phyloP scores from a whole-genome alignment of 1,139 yeast species.

The Pichia sp. region DNA sequence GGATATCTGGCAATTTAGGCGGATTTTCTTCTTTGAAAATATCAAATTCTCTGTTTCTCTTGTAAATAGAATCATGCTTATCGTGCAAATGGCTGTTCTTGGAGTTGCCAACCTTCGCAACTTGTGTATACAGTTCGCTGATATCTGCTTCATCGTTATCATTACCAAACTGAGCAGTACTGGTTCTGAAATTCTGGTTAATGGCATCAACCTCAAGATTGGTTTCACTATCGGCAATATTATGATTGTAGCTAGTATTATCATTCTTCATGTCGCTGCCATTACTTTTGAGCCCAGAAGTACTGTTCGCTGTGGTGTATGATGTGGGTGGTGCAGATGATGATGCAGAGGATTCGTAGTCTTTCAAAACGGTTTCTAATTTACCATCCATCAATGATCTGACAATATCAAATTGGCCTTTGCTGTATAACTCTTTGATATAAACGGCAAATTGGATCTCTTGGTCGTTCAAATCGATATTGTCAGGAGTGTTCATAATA shows the following conservation, averaged over 20 bases:
- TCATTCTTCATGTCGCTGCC: not conserved
- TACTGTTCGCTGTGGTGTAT: no score
- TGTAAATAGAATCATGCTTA: conserved; percentile 5
- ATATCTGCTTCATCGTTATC: not conserved
- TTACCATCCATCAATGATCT: conserved; percentile 25
- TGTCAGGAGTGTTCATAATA: conserved; percentile 4
- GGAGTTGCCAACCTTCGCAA: no score
- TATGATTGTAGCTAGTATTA: not conserved
- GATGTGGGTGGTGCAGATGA: no score
- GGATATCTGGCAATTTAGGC: conserved; percentile 70
- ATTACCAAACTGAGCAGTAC: not conserved
- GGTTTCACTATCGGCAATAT: not conserved
- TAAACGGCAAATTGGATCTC: conserved; percentile 52
- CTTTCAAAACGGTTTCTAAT: conserved; percentile 1
- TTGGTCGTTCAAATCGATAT: conserved; percentile 31
- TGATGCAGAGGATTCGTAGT: not conserved
- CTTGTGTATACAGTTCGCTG: conserved; percentile 4
- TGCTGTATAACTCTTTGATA: conserved; percentile 49
- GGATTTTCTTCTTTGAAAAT: conserved; percentile 34
- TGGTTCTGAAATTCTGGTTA: not conserved
- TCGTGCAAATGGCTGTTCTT: not conserved
- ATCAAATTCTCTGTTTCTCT: conserved; percentile 8
- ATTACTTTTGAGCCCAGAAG: not conserved
- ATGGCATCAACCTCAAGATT: conserved; percentile 8
- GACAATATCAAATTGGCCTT: conserved; percentile 39